Base-by-base conservation (phyloP, 2,329 filamentous ascomycete species). In the Calonectria montana region DNA sequence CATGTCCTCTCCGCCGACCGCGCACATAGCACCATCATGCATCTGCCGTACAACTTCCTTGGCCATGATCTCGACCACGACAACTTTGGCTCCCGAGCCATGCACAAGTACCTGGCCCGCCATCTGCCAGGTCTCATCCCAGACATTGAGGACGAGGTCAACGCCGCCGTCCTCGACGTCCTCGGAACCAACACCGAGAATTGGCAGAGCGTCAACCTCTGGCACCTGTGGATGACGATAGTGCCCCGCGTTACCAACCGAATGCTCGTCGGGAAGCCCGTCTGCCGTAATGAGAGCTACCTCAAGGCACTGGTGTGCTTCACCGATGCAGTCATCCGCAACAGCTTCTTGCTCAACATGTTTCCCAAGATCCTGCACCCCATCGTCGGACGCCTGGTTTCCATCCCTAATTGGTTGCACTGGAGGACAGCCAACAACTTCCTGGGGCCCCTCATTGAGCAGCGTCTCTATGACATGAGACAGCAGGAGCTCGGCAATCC, bases 321-420 rank as follows among this genome's bases (percentile, higher is more conserved):
- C 71, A 87, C 88, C 37, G 84, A 87, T 70, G 85, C 85, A 62
- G 84, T 90, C 2, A 76, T 89, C 2, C 76, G 86, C 53, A 86
- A 86, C 69, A 82, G 82, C 69, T 81, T 87, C 55, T 72, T 88
- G 18, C 81, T 89, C n/a, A 82, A 82, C 73, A 79, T 88, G 68
- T 80, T 88, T 2, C 88, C 89, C 0, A 81, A 81, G 9, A 80
- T 87, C 2, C 76, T 91, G 3, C 87, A 89, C 27, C 87, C 88
- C 0, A 71, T 91, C 1, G 67, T 90, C 5, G 87, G 87, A 12
- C 84, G 81, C 3, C 74, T 90, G 1, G 73, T 87, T 25, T 77
- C 85, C 4, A 74, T 89, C 1, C 81, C 84, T 1, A 88, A 88
- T 74, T 84, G 84, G 74, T 83, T 85, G 29, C 85, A 88, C 70